Evolutionary conservation across 2,329 filamentous ascomycete genomes (phyloP), one percentile per base, ranked within the genome.

Genomic region (Pyrenochaeta sp.): DNA sequence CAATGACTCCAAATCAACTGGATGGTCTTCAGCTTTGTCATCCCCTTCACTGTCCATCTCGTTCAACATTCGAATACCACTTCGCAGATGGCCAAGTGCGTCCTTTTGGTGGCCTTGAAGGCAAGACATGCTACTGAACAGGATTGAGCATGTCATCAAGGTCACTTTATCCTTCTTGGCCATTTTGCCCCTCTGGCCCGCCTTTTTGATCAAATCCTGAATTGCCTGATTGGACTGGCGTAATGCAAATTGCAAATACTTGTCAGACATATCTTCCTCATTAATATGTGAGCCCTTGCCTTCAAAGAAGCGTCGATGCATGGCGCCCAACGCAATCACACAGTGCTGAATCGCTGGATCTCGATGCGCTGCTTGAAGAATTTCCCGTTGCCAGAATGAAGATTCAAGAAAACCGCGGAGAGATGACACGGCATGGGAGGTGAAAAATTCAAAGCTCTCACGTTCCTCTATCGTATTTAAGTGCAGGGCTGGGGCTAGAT

Each of bases 311-410:
- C 68, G 66, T 17, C 66, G 67, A 47, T 75, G 68, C 64, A 74
- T 67, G 6, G 72, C 66, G 37, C 67, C 69, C 9, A 75, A 51
- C 17, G 68, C 68, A 21, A 71, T 59, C 11, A 73, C 39, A 12
- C 69, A 68, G 43, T 75, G 65, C 33, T 69, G 65, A 7, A 75
- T 66, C 6, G 68, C 60, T 4, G 66, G 63, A 46, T 67, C 52
- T n/a, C 60, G 63, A 33, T 73, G 64, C n/a, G 68, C 66, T 2
- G 72, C 71, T 33, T 71, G 68, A 1, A 73, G 56, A 11, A 74
- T 40, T 40, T 73, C 66, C 18, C 63, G 60, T 44, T 70, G 62
- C 71, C 70, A 74, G 41, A 75, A 74, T 1, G 51, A 48, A 2
- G 65, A 64, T 42, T 73, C 68, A 12, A 72, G 69, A 32, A 66